Conservation (phyloP, 768 basidiomycete genomes). For the Harrya chromipes region DNA sequence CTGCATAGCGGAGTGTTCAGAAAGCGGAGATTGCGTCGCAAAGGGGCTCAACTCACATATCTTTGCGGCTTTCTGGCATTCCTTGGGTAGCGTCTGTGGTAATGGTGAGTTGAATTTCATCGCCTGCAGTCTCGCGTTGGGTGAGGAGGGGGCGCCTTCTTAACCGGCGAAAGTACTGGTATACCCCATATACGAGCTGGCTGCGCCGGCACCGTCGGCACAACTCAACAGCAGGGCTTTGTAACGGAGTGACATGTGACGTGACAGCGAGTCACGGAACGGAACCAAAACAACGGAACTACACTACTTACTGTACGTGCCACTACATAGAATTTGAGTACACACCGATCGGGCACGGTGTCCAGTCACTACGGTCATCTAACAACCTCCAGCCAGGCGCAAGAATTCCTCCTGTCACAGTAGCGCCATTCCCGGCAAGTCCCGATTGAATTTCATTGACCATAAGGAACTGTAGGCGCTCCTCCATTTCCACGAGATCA, state of each 20-base stretch:
- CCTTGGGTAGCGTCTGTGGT: constrained; percentile 64
- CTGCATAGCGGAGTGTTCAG: constrained; percentile 35
- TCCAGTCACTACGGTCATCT: constrained; percentile 47
- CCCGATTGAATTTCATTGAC: constrained; percentile 11
- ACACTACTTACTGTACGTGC: background rate
- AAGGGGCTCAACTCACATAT: constrained; percentile 55
- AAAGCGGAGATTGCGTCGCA: background rate
- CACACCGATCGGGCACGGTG: constrained; percentile 67
- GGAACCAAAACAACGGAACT: too few relatives aligned
- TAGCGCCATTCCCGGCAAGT: background rate
- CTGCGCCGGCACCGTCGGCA: constrained; percentile 3
- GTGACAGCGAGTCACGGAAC: constrained; percentile 1
- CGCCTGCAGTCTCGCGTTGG: background rate
- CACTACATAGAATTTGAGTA: constrained; percentile 22
- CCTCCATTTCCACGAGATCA: constrained; percentile 54
- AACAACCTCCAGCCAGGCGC: constrained; percentile 54
- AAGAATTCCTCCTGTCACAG: constrained; percentile 1
- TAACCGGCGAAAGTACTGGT: too few relatives aligned
- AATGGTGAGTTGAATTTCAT: constrained; percentile 53
- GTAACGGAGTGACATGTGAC: constrained; percentile 22
- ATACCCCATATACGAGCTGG: too few relatives aligned
- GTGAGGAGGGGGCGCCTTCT: background rate
- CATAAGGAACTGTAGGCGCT: constrained; percentile 44
- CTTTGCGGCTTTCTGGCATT: constrained; percentile 84
- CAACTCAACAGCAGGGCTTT: constrained; percentile 11